These are phyloP conservation scores for Tilletia walkeri DNA, from an alignment of 1,284 basidiomycete genomes.

Conservation along the genomic window DNA sequence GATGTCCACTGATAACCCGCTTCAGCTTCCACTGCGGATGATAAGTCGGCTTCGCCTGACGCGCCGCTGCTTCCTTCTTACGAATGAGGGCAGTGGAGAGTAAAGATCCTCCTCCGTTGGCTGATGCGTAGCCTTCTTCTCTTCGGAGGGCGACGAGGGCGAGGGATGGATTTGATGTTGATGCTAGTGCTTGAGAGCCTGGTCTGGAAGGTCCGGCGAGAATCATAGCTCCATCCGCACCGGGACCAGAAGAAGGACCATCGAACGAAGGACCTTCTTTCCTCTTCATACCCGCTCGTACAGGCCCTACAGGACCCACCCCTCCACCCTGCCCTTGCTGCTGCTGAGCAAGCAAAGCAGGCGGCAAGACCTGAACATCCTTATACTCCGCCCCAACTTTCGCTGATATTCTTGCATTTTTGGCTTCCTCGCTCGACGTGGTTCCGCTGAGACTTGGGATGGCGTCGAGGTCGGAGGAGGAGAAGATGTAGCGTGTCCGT, in stretches of 20 bases:
- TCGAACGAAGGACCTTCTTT: conserved; percentile 21
- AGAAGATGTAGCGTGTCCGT: conserved; percentile 58
- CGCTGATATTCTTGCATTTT: conserved; percentile 61
- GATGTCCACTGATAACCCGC: conserved; percentile 93
- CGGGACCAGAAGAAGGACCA: background rate
- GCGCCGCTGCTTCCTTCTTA: conserved; percentile 60
- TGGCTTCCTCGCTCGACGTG: conserved; percentile 13
- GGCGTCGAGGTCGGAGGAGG: conserved; percentile 45
- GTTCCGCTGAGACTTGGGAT: conserved; percentile 18
- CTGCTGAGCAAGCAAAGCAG: conserved; percentile 76
- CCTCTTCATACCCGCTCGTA: conserved; percentile 17
- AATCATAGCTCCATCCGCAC: conserved; percentile 4
- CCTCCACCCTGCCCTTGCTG: conserved; percentile 55
- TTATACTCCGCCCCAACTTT: conserved; percentile 81
- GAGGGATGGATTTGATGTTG: conserved; percentile 20
- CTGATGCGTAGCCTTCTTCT: conserved; percentile 27
- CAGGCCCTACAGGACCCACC: conserved; percentile 27
- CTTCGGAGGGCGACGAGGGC: conserved; percentile 21
- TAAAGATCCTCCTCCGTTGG: conserved; percentile 24
- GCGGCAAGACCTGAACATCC: conserved; percentile 79
- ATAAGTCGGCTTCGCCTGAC: conserved; percentile 86
- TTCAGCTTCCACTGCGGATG: conserved; percentile 92
- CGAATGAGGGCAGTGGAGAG: conserved; percentile 48
- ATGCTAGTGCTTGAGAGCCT: conserved; percentile 20
- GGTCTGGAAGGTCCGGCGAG: conserved; percentile 30